Percentiles rank a stretch among this genome's conserved stretches.
Evolutionary conservation across 768 basidiomycete species (phyloP).

Genomic region (Rhodotorula paludigena): DNA sequence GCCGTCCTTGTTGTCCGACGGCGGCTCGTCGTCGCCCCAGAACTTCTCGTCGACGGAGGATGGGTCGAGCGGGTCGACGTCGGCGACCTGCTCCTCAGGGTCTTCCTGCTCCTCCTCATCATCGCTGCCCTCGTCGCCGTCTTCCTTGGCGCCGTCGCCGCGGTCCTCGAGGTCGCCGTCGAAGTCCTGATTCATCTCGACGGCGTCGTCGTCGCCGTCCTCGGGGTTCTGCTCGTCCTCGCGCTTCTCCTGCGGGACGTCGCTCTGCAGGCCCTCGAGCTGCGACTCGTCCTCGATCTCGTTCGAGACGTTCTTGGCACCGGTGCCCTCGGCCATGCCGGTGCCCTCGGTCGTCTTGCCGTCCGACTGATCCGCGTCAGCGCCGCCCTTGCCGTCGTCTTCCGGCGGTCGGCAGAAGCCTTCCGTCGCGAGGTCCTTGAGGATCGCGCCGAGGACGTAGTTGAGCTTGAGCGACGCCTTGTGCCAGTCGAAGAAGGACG

Average conservation of each 20-base stretch:
- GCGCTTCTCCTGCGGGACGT: slow-evolving; percentile 49
- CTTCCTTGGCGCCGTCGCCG: slow-evolving; percentile 52
- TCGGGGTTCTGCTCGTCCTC: slow-evolving; percentile 48
- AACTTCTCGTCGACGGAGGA: slow-evolving; percentile 88
- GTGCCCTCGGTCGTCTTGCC: slow-evolving; percentile 60
- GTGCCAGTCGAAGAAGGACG: slow-evolving; percentile 60
- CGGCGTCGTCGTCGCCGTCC: slow-evolving; percentile 54
- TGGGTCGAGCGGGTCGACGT: slow-evolving; percentile 77
- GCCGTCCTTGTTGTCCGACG: slow-evolving; percentile 24
- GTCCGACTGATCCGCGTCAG: slow-evolving; percentile 52
- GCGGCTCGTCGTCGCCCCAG: slow-evolving; percentile 73
- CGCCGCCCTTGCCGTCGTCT: slow-evolving; percentile 49
- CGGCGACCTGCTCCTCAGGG: slow-evolving; percentile 77
- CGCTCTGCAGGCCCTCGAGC: slow-evolving; percentile 80
- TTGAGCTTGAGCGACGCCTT: slow-evolving; percentile 77
- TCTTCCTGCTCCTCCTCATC: slow-evolving; percentile 52
- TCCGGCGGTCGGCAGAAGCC: slow-evolving; percentile 93
- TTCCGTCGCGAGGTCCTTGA: slow-evolving; percentile 68
- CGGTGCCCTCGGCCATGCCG: slow-evolving; percentile 82
- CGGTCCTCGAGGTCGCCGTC: slow-evolving; percentile 81
- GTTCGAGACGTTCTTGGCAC: slow-evolving; percentile 80
- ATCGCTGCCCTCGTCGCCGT: slow-evolving; percentile 51
- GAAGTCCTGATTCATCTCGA: slow-evolving; percentile 89
- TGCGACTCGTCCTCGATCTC: slow-evolving; percentile 96
- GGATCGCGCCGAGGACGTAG: slow-evolving; percentile 67